phyloP scores from a whole-genome alignment of 2,329 filamentous ascomycete genomes.

The Phyllosticta citribraziliensis region DNA sequence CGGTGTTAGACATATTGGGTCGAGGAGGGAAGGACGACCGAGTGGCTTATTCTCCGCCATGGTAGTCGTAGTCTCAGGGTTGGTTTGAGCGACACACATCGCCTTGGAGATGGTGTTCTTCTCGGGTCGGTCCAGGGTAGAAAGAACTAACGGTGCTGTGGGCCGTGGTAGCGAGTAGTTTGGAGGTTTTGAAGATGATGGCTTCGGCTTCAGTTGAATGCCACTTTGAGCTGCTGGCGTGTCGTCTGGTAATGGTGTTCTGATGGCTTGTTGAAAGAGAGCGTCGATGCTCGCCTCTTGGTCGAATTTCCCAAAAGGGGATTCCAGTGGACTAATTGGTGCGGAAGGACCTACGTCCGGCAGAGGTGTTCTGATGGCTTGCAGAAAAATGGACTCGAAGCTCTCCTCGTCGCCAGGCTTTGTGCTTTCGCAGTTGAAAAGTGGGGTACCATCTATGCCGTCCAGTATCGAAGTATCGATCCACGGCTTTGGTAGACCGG shows the following conservation, averaged over 20 bases:
- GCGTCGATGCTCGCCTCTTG: neutral
- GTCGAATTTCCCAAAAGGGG: neutral
- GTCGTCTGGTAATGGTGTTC: neutral
- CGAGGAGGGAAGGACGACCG: neutral
- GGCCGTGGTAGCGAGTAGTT: neutral
- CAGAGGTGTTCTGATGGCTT: neutral
- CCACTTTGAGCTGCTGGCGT: neutral
- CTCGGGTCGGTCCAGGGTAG: neutral
- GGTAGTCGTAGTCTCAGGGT: neutral
- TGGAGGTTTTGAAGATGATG: neutral
- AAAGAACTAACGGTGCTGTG: neutral
- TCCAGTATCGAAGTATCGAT: neutral
- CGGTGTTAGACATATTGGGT: neutral
- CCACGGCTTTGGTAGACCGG: neutral
- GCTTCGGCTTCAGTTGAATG: neutral
- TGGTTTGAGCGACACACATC: neutral
- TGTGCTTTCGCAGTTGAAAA: neutral
- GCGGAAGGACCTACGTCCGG: neutral
- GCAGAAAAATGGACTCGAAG: neutral
- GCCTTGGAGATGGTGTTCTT: neutral
- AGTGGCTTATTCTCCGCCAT: neutral
- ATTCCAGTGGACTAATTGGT: neutral
- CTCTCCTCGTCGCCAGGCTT: neutral
- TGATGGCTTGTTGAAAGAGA: neutral
- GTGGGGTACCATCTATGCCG: neutral